Evolutionary conservation across 2,329 filamentous ascomycete genomes (phyloP), one percentile per base, ranked within the genome.

Genomic region (Alternaria consortialis): DNA sequence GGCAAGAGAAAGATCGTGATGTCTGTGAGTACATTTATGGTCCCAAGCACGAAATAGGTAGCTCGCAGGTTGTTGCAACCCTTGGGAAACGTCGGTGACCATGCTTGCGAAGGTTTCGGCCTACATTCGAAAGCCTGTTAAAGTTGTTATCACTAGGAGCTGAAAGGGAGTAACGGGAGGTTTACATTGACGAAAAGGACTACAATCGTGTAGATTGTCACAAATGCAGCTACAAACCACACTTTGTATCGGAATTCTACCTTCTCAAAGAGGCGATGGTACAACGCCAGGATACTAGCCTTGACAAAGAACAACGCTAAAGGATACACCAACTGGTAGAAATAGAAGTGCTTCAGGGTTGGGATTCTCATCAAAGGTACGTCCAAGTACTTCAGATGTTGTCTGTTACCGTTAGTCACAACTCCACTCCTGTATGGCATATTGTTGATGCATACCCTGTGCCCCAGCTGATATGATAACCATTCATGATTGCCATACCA

Each of bases 321-420:
- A 17, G 70, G 69, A 32, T 71, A 71, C 2, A 70, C 53, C n/a
- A 71, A 32, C 56, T 73, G 70, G 55, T 71, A 73, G 9, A 66
- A 65, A 53, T 71, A 73, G 66, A 67, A 44, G 27, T 29, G 42
- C 25, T 44, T 44, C 20, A 44, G 42, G n/a, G 42, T 44, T 25
- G 42, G 42, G 9, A 44, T 4, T 13, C 42, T 15, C 42, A 44
- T 44, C 11, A 23, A 29, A 6, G 42, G 42, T 25, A 44, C 42
- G n/a, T 44, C 25, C 42, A 44, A 44, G 42, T 44, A 6, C 42
- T 17, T 29, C 25, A 44, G n/a, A 44, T 44, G 42, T 44, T 44
- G 42, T 44, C 42, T 44, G 15, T 44, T 20, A 25, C 4, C 15
- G 42, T 44, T 13, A 43, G 20, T 17, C 13, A n/a, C 20, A 34